These are phyloP conservation scores for Neonectria sp. DNA, from an alignment of 2,329 filamentous ascomycete species.

Conservation along the genomic window DNA sequence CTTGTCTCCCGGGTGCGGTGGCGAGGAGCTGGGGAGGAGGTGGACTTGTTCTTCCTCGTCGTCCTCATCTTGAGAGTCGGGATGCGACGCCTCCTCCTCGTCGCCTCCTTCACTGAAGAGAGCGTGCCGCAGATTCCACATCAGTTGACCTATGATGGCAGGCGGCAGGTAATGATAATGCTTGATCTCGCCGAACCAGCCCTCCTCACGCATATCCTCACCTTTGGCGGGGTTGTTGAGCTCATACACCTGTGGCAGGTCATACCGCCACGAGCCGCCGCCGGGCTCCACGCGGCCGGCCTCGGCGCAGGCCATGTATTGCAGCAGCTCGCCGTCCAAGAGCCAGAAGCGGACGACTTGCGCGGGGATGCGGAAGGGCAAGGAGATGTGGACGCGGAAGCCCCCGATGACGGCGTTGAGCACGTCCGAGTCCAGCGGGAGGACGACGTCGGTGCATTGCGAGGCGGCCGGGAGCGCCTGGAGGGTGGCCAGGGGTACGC, in stretches of 20 bases:
- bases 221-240: slow-evolving; percentile 72
- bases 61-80: slow-evolving; percentile 12
- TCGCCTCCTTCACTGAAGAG: slow-evolving; percentile 55
- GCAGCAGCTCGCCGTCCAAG: slow-evolving; percentile 68
- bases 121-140: slow-evolving; percentile 71
- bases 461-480: slow-evolving; percentile 63
- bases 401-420: slow-evolving; percentile 66
- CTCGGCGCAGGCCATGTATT: slow-evolving; percentile 72
- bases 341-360: slow-evolving; percentile 75
- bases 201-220: slow-evolving; percentile 66
- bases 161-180: slow-evolving; percentile 70
- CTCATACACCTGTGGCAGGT: slow-evolving; percentile 67
- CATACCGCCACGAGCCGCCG: slow-evolving; percentile 47
- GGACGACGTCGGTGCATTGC: slow-evolving; percentile 67
- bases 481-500: slow-evolving; percentile 66
- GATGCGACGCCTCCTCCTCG: slow-evolving; percentile 25
- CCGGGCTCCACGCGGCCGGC: slow-evolving; percentile 52
- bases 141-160: slow-evolving; percentile 69
- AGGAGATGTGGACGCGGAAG: slow-evolving; percentile 68
- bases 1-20: slow-evolving; percentile 23
- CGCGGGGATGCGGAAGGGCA: slow-evolving; percentile 68
- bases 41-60: slow-evolving; percentile 40
- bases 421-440: slow-evolving; percentile 64
- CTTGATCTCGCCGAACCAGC: slow-evolving; percentile 68
- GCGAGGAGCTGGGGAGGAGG: slow-evolving; percentile 41